phyloP scores from a whole-genome alignment of 73 alveolate genomes.

The Paramecium primaurelia region DNA sequence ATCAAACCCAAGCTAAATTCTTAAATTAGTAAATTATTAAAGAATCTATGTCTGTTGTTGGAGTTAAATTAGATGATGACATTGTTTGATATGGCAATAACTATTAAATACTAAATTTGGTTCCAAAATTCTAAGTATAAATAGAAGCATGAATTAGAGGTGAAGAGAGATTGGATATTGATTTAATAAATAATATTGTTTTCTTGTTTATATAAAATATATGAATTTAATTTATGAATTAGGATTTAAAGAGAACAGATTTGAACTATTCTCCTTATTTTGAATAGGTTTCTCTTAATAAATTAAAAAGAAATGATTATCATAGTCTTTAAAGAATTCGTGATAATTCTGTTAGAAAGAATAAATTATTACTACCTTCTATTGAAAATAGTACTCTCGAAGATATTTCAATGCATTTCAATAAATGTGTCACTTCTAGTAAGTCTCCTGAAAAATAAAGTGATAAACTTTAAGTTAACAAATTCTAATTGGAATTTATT shows the following conservation, averaged over 20 bases:
- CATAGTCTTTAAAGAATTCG: not conserved
- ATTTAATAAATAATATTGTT: not conserved
- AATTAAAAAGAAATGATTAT: not conserved
- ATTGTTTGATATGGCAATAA: conserved; percentile 89
- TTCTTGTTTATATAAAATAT: not conserved
- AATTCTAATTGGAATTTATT: not conserved
- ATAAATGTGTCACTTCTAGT: not conserved
- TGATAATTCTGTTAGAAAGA: not conserved
- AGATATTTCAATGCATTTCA: conserved; percentile 26
- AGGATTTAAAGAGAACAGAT: not conserved
- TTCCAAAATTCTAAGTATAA: conserved; percentile 96
- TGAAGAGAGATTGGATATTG: not conserved
- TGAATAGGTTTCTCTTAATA: not conserved
- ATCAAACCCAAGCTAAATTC: conserved; percentile 62
- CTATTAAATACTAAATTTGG: conserved; percentile 81
- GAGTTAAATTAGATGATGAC: conserved; percentile 99
- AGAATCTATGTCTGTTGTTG: conserved; percentile 91
- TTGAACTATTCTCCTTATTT: not conserved
- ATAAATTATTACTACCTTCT: not conserved
- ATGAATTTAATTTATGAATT: not conserved
- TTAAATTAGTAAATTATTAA: conserved; percentile 74
- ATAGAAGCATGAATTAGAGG: conserved; percentile 83
- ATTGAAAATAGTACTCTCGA: conserved; percentile 25
- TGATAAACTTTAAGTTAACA: not conserved
- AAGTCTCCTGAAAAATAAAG: not conserved